Evolutionary conservation across 2,329 filamentous ascomycete genomes (phyloP), one percentile per base, ranked within the genome.

Genomic region (Nemania diffusa): DNA sequence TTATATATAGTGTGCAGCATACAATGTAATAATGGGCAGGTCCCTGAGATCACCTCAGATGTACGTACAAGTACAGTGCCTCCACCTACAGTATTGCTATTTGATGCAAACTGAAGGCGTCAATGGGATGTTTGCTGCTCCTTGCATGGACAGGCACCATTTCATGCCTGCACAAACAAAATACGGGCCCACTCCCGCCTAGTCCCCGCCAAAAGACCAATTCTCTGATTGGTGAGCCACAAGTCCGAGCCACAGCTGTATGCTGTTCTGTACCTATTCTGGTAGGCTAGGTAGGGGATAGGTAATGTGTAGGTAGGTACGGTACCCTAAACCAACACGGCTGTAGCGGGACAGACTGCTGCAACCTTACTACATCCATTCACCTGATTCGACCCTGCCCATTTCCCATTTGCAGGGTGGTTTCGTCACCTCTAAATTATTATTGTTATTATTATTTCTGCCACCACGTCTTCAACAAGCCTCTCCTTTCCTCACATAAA

Each of bases 341-440:
- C 59, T 62, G 37, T 62, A 65, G 56, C 65, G 52, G 65, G 57
- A 68, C 63, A 50, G 42, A 32, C 48, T 50, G 53, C 50, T 68
- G 52, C 56, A 64, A 55, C 51, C 65, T 57, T 48, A 57, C 29
- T 46, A 62, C 62, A 53, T 53, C 56, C 55, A 52, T 62, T 64
- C 56, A 57, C 60, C 64, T 67, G 60, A 69, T 69, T 64, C 27
- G 64, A 64, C 67, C 56, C 29, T 60, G 9, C 48, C 26, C 26
- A 27, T 51, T 34, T 44, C 37, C 20, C 20, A 67, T 67, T 63
- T 58, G 57, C 59, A 69, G 64, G 67, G 67, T 56, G 51, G 62
- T 69, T 64, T 69, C 67, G 67, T 69, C 67, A 69, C 67, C 64
- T 69, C 67, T 61, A 64, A 68, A 69, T 64, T 67, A 60, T 64